A percentile compares a stretch with the other conserved stretches of the same genome.
Evolutionary conservation across 257 asterid genomes (phyloP).

Genomic region (Lithospermum erythrorhizon): DNA sequence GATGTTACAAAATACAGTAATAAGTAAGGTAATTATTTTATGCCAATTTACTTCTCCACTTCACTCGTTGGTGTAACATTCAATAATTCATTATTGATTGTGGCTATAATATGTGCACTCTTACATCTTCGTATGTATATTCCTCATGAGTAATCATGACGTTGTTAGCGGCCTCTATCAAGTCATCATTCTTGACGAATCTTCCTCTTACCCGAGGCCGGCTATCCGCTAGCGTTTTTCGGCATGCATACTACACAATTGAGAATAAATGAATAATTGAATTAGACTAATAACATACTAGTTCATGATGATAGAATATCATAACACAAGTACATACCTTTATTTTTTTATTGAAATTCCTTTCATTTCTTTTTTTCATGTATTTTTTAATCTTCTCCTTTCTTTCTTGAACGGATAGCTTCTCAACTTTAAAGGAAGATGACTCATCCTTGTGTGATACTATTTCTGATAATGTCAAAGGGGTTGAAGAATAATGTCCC

Average conservation of each 20-base stretch:
- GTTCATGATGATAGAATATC: no score
- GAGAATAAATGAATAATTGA: background rate
- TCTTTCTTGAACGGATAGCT: conserved; percentile 74
- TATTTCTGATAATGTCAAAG: conserved; percentile 59
- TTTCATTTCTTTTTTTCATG: conserved; percentile 77
- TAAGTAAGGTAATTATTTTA: no score
- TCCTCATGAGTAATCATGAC: conserved; percentile 45
- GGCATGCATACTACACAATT: conserved; percentile 68
- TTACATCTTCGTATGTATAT: conserved; percentile 42
- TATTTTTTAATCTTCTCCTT: conserved; percentile 75
- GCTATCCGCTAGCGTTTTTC: conserved; percentile 86
- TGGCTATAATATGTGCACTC: background rate
- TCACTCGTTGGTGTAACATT: no score
- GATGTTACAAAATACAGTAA: no score
- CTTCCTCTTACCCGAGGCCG: conserved; percentile 89
- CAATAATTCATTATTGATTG: no score
- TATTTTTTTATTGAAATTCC: conserved; percentile 88
- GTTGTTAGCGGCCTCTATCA: conserved; percentile 33
- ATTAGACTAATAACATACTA: no score
- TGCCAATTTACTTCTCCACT: no score
- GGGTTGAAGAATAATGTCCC: conserved; percentile 36
- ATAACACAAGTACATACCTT: conserved; percentile 33
- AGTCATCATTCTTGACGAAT: conserved; percentile 71
- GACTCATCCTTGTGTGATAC: conserved; percentile 65
- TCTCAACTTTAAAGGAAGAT: conserved; percentile 43